Evolutionary conservation across 176 grass and related monocot species (phyloP).

Genomic region (Coix lacrymajobi): DNA sequence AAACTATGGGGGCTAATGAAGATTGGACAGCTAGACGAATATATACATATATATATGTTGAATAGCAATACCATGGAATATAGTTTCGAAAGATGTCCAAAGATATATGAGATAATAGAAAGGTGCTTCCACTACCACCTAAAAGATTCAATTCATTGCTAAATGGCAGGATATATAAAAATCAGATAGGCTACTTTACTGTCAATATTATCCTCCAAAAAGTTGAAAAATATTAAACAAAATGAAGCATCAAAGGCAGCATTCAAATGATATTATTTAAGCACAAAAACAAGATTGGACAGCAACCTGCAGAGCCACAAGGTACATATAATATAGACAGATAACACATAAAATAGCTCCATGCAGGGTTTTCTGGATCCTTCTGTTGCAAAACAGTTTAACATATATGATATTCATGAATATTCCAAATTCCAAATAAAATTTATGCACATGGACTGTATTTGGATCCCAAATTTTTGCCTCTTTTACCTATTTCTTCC

Average conservation of each 20-base stretch:
- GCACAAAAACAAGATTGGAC: background rate
- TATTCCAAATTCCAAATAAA: background rate
- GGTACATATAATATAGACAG: background rate
- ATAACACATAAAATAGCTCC: slow-evolving; percentile 13
- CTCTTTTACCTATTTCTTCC: background rate
- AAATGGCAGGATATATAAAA: slow-evolving; percentile 17
- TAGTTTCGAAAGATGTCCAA: slow-evolving; percentile 31
- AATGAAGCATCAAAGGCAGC: background rate
- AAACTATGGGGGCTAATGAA: slow-evolving; percentile 83
- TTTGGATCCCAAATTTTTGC: background rate
- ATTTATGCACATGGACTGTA: background rate
- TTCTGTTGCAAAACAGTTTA: slow-evolving; percentile 10
- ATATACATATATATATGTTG: slow-evolving; percentile 48
- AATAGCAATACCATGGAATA: slow-evolving; percentile 49
- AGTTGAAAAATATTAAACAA: background rate
- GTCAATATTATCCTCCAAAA: background rate
- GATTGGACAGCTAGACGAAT: slow-evolving; percentile 61
- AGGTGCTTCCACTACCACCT: background rate
- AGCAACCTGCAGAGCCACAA: slow-evolving; percentile 40
- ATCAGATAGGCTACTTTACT: background rate
- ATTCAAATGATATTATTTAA: background rate
- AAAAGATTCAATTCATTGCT: slow-evolving; percentile 20
- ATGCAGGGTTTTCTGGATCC: background rate
- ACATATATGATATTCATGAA: background rate
- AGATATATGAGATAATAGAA: slow-evolving; percentile 25